These are phyloP conservation scores for Solanum pinnatisectum DNA, from an alignment of 257 asterid genomes.

Conservation along the genomic window DNA sequence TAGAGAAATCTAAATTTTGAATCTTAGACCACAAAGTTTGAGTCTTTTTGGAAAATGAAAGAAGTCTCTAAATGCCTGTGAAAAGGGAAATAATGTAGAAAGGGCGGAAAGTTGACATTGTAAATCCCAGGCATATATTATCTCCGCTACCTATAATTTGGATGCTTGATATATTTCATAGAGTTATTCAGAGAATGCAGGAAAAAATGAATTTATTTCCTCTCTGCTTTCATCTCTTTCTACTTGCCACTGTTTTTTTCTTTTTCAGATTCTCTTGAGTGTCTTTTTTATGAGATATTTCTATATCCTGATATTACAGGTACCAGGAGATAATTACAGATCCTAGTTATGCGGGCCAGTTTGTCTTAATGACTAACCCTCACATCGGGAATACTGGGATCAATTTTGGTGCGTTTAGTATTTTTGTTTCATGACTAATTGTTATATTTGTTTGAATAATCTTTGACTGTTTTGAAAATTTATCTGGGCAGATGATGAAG, in stretches of 20 bases:
- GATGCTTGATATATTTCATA: not conserved
- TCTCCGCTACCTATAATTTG: not conserved
- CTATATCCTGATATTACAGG: constrained; percentile 28
- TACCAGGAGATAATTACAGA: constrained; percentile 97
- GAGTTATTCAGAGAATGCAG: not conserved
- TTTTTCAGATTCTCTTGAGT: not conserved
- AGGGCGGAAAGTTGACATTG: not conserved
- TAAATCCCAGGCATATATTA: not conserved
- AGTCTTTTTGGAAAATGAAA: not conserved
- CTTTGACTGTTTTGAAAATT: not conserved
- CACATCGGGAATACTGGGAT: constrained; percentile 97
- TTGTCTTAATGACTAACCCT: constrained; percentile 93
- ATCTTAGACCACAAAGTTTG: not conserved
- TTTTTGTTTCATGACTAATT: not conserved
- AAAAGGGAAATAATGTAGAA: not conserved
- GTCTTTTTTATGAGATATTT: not conserved
- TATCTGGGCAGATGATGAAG: constrained; percentile 67
- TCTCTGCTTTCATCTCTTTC: not conserved
- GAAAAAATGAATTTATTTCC: not conserved
- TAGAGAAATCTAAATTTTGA: not conserved
- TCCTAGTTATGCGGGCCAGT: constrained; percentile 98
- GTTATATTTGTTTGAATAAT: not conserved
- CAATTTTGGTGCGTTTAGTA: constrained; percentile 56
- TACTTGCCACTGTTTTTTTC: not conserved
- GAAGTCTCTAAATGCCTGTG: not conserved